Percentiles rank a stretch among this genome's conserved stretches.
These are phyloP conservation scores for Haberlea rhodopensis DNA, from an alignment of 257 asterid genomes.

Conservation along the genomic window DNA sequence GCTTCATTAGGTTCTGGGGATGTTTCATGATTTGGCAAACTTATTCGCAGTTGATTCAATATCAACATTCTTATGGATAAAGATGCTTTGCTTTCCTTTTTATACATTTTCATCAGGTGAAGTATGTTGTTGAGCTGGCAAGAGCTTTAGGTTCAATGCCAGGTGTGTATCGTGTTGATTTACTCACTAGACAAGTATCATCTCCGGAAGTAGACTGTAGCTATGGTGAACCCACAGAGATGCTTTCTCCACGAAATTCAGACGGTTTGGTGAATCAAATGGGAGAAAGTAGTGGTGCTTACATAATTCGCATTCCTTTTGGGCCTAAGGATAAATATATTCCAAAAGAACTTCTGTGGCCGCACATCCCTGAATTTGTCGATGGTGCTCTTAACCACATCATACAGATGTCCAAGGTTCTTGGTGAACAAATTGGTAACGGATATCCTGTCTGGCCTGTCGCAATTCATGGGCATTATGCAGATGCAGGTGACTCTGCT, in stretches of 20 bases:
- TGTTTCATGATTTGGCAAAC: slow-evolving; percentile 9
- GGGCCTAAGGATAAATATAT: slow-evolving; percentile 73
- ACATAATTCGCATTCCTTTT: slow-evolving; percentile 70
- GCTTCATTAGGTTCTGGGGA: slow-evolving; percentile 15
- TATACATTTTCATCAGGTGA: slow-evolving; percentile 19
- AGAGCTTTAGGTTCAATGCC: slow-evolving; percentile 36
- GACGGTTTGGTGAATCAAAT: slow-evolving; percentile 21
- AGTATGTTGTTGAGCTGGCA: slow-evolving; percentile 34
- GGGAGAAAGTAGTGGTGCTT: slow-evolving; percentile 44
- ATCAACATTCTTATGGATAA: not conserved
- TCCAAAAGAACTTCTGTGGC: slow-evolving; percentile 75
- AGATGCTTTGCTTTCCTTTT: not conserved
- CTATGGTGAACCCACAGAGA: slow-evolving; percentile 34
- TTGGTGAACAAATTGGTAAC: slow-evolving; percentile 61
- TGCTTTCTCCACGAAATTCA: slow-evolving; percentile 24
- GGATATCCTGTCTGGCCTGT: slow-evolving; percentile 56
- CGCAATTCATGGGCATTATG: slow-evolving; percentile 99
- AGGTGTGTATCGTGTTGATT: slow-evolving; percentile 35
- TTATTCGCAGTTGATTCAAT: slow-evolving; percentile 14
- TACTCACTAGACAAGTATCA: slow-evolving; percentile 33
- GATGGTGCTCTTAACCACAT: slow-evolving; percentile 72
- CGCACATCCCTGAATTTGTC: slow-evolving; percentile 71
- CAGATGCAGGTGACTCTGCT: slow-evolving; percentile 98
- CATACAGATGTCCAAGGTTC: slow-evolving; percentile 68
- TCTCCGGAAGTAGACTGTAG: slow-evolving; percentile 36